Conservation (phyloP, 257 asterid genomes). For the Nicotiana paniculata region DNA sequence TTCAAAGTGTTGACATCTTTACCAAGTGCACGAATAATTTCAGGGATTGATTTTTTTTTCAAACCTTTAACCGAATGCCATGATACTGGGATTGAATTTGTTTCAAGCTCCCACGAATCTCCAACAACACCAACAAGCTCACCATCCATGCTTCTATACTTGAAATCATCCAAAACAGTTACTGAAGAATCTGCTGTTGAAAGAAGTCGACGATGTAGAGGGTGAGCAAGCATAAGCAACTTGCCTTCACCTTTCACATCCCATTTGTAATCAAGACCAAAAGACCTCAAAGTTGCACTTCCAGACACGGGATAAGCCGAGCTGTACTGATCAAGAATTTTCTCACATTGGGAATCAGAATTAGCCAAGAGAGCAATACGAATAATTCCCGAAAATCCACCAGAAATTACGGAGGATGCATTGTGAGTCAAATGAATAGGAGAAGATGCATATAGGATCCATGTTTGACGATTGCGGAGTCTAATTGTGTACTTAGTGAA, state of each 20-base stretch:
- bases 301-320: conserved; percentile 69
- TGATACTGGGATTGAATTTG: conserved; percentile 60
- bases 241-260: conserved; percentile 80
- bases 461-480: conserved; percentile 72
- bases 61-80: conserved; percentile 87
- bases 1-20: conserved; percentile 59
- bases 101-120: conserved; percentile 68
- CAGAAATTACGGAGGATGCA: conserved; percentile 36
- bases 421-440: conserved; percentile 47
- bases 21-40: conserved; percentile 49
- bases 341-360: conserved; percentile 29
- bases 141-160: conserved; percentile 73
- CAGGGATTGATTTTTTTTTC: conserved; percentile 43
- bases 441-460: conserved; percentile 78
- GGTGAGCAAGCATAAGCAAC: conserved; percentile 86
- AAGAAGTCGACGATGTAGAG: conserved; percentile 71
- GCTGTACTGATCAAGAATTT: conserved; percentile 54
- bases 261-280: conserved; percentile 67
- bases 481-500: conserved; percentile 55
- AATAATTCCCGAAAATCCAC: conserved; percentile 52
- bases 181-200: conserved; percentile 36
- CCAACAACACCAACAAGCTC: conserved; percentile 92
- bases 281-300: conserved; percentile 57
- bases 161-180: conserved; percentile 52
- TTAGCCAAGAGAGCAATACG: conserved; percentile 70